Base-by-base conservation (phyloP, 768 basidiomycete genomes). In the Saitozyma podzolica region DNA sequence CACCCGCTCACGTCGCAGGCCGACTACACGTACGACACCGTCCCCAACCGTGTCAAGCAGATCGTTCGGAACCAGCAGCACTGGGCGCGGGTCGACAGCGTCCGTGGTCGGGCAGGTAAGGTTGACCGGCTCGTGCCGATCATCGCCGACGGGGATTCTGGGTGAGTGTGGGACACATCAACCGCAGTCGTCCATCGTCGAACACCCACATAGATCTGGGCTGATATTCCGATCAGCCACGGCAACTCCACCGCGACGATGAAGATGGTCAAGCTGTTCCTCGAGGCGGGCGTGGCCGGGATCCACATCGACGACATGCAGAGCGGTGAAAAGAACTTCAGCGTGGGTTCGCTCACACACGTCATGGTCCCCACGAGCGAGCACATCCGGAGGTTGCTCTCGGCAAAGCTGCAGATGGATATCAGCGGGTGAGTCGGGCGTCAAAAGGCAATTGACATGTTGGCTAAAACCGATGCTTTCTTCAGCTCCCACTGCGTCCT, bases 21-120 rank as follows among this genome's bases (percentile, higher is more conserved):
- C 42, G 94, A 97, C 79, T 95, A 96, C 77, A 92, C 93, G 0
- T 96, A 96, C 79, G 93, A 92, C 9, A 95, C 92, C 0, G 92
- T 97, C 14, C 93, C 94, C 19, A 95, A 96, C 76, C 92, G 95
- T 76, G 93, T 96, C 0, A 90, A 95, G 60, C 85, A 91, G 52
- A 83, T 96, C 55, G 90, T 91, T 82, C 89, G 91, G 57, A 90
- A 93, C 0, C 94, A 96, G 78, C 89, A 91, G 70, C 82, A 92
- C 59, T 92, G 95, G 75, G 93, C 96, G 82, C 88, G 87, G 80
- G 48, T 54, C 4, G 54, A 54, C 8, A 29, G 55, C 19, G 49
- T 56, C 39, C 48, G 52, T 6, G 40, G 47, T 16, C n/a, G 45
- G 39, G 58, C 48, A 29, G 29, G 29, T 7, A 39, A 45, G 7